Evolutionary conservation across 805 yeast genomes (phyloP).

Genomic region (Starmerella bombicola): DNA sequence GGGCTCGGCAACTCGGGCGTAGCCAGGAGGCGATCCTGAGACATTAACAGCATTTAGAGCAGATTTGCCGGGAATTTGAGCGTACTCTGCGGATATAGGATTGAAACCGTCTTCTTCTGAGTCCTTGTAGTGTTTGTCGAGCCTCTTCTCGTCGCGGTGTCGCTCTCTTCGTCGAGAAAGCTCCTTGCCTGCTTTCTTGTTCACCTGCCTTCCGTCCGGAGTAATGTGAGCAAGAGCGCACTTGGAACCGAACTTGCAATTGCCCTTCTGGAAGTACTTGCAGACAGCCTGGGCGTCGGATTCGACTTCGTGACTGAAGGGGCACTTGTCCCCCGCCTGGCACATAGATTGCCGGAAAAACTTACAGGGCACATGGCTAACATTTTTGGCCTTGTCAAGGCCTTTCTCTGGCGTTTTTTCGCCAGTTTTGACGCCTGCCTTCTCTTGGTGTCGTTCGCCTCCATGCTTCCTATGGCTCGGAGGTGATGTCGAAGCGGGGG

Average conservation of each 20-base stretch:
- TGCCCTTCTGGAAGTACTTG: constrained; percentile 91
- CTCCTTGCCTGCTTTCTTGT: constrained; percentile 25
- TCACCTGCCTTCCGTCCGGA: constrained; percentile 79
- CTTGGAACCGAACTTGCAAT: constrained; percentile 86
- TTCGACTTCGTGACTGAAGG: constrained; percentile 63
- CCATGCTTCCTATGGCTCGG: not conserved
- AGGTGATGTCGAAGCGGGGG: not conserved
- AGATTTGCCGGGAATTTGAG: not conserved
- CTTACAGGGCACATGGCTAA: constrained; percentile 93
- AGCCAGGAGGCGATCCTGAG: not conserved
- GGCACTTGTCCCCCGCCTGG: constrained; percentile 88
- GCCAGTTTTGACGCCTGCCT: not conserved
- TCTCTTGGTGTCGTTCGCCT: not conserved
- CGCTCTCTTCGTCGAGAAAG: constrained; percentile 6
- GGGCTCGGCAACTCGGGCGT: not conserved
- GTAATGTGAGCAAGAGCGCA: constrained; percentile 88
- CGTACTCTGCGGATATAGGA: not conserved
- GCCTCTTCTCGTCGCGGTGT: constrained; percentile 3
- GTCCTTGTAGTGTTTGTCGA: not conserved
- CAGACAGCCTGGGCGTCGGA: constrained; percentile 46
- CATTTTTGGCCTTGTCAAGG: constrained; percentile 34
- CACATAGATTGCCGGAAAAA: constrained; percentile 85
- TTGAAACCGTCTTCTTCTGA: not conserved
- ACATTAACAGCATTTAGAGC: not conserved
- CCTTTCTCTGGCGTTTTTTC: not conserved